Percentiles rank a stretch among this genome's conserved stretches.
Conservation (phyloP, 148 eudicot species). For the Silene latifolia region DNA sequence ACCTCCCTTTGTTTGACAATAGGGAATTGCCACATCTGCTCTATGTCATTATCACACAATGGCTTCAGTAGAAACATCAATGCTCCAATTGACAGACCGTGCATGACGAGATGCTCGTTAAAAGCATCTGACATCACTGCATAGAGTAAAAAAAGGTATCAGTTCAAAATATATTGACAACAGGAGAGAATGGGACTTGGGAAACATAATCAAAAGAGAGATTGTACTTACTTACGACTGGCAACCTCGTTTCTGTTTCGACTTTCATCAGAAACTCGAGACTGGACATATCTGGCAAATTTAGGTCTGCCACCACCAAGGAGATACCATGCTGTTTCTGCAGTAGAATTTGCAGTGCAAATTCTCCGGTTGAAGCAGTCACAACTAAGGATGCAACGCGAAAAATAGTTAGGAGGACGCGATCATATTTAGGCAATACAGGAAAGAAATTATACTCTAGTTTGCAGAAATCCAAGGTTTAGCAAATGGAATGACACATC, state of each 20-base stretch:
- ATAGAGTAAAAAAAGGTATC: not conserved
- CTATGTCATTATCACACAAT: not conserved
- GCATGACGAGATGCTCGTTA: not conserved
- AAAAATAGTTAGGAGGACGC: conserved; percentile 1
- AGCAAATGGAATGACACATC: too few species aligned
- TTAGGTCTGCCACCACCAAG: conserved; percentile 12
- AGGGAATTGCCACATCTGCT: conserved; percentile 8
- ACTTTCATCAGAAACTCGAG: not conserved
- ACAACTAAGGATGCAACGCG: conserved; percentile 16
- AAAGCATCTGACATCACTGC: conserved; percentile 11
- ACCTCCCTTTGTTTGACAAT: not conserved
- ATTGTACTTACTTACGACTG: conserved; percentile 18
- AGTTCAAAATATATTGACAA: not conserved
- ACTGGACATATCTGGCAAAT: conserved; percentile 17
- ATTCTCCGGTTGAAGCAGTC: not conserved
- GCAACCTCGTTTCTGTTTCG: not conserved
- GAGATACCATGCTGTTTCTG: not conserved
- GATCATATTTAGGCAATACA: not conserved
- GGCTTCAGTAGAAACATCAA: conserved; percentile 8
- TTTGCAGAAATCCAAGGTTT: too few species aligned
- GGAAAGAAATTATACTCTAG: too few species aligned
- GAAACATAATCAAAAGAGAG: not conserved
- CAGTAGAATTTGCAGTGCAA: not conserved
- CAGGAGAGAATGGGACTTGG: not conserved
- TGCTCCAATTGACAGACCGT: conserved; percentile 7